phyloP scores from a whole-genome alignment of 164 flowering plant genomes.

The Umbilicus rupestris region DNA sequence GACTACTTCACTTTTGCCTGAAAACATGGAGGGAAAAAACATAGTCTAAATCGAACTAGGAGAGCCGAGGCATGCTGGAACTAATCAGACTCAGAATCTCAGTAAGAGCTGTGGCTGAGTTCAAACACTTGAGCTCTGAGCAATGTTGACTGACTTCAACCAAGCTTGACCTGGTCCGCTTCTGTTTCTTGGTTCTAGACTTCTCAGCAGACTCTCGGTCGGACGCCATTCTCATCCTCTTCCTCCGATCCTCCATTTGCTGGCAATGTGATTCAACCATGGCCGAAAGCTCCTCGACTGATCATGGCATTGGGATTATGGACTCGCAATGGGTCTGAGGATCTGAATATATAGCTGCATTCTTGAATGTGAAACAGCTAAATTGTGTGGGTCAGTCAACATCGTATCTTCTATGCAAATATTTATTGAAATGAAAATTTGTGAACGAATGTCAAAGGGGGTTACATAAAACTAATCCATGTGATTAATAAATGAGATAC shows the following conservation, averaged over 20 bases:
- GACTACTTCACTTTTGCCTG: not conserved
- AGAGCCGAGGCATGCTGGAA: too few relatives aligned
- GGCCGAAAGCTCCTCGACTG: not conserved
- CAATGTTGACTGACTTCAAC: not conserved
- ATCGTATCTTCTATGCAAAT: too few relatives aligned
- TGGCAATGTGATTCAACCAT: not conserved
- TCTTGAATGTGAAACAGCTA: not conserved
- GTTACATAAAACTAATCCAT: too few relatives aligned
- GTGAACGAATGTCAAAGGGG: too few relatives aligned
- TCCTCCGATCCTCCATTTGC: constrained; percentile 23
- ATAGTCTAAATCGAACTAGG: too few relatives aligned
- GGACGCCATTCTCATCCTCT: constrained; percentile 35
- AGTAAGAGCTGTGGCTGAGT: not conserved
- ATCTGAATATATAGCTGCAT: not conserved
- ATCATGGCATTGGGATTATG: not conserved
- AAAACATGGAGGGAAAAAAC: too few relatives aligned
- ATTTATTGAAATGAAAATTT: too few relatives aligned
- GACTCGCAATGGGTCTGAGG: not conserved
- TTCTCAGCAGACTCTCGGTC: constrained; percentile 38
- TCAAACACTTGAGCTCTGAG: constrained; percentile 9
- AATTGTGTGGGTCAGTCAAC: too few relatives aligned
- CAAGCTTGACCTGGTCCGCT: constrained; percentile 12
- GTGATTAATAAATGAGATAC: too few relatives aligned
- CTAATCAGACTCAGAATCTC: not conserved
- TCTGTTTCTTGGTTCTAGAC: constrained; percentile 39